A percentile compares a stretch with the other conserved stretches of the same genome.
These are phyloP conservation scores for Aureobasidium sp. DNA, from an alignment of 2,329 filamentous ascomycete genomes.

Conservation along the genomic window DNA sequence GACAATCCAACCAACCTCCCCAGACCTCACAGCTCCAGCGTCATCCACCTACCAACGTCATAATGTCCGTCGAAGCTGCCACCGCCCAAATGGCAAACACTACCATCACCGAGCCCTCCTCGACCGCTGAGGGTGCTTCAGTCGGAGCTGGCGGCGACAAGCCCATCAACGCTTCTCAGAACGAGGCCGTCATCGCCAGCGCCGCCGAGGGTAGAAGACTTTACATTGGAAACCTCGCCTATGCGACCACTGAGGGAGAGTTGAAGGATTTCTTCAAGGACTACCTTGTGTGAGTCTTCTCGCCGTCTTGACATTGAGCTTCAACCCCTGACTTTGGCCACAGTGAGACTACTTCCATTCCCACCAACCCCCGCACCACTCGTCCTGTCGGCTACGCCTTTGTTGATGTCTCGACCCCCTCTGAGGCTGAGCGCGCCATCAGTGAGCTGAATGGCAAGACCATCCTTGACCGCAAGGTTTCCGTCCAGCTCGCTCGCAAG, in stretches of 20 bases:
- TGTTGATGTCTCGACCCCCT: slow-evolving; percentile 90
- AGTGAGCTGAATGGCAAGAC: slow-evolving; percentile 93
- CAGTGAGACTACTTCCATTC: slow-evolving; percentile 98
- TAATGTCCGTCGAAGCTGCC: slow-evolving; percentile 88
- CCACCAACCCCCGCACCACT: slow-evolving; percentile 97
- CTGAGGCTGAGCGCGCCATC: slow-evolving; percentile 93
- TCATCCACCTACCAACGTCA: slow-evolving; percentile 51
- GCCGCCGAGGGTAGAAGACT: slow-evolving; percentile 98
- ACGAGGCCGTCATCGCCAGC: slow-evolving; percentile 90
- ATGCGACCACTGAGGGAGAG: slow-evolving; percentile 99
- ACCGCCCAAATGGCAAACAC: slow-evolving; percentile 62
- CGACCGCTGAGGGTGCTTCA: slow-evolving; percentile 49
- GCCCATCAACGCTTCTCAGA: slow-evolving; percentile 65
- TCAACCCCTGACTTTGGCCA: slow-evolving; percentile 18
- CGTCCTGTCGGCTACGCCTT: slow-evolving; percentile 98
- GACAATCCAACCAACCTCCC: slow-evolving; percentile 33
- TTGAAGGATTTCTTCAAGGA: slow-evolving; percentile 99
- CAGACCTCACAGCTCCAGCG: slow-evolving; percentile 39
- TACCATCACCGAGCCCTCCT: slow-evolving; percentile 51
- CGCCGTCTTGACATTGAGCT: neutral
- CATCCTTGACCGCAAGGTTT: slow-evolving; percentile 97
- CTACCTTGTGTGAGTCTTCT: slow-evolving; percentile 85
- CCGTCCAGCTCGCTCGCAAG: slow-evolving; percentile 96
- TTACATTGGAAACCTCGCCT: slow-evolving; percentile 99
- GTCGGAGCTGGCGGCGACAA: slow-evolving; percentile 47